Evolutionary conservation across 139 green algal genomes (phyloP).

Genomic region (Chlamydomonas eustigma): DNA sequence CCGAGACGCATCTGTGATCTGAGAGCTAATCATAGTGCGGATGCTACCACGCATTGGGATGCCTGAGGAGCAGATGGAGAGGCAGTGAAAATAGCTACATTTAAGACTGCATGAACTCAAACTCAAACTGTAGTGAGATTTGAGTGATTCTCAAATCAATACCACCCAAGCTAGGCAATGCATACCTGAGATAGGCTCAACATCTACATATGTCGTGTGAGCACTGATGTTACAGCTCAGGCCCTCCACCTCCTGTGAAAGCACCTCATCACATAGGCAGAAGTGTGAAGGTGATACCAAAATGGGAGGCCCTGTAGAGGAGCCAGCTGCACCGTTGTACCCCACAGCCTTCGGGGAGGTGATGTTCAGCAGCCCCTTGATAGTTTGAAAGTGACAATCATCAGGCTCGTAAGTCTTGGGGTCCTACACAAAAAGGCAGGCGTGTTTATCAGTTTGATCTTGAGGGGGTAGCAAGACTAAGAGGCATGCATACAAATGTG

Average conservation of each 20-base stretch:
- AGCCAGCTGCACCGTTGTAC: neutral
- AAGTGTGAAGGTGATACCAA: constrained; percentile 15
- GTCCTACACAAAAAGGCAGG: constrained; percentile 1
- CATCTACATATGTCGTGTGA: constrained; percentile 9
- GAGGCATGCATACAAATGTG: no score
- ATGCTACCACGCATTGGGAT: constrained; percentile 8
- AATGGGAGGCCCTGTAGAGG: constrained; percentile 4
- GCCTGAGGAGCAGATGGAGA: constrained; percentile 1
- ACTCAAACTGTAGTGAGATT: no score
- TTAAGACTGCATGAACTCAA: no score
- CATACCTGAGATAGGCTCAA: constrained; percentile 18
- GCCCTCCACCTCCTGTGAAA: neutral
- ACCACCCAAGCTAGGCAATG: no score
- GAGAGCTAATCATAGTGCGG: neutral
- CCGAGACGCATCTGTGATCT: neutral
- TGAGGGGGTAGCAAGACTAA: no score
- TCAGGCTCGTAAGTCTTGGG: neutral
- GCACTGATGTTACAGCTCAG: neutral
- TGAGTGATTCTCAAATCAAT: no score
- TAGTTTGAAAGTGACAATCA: constrained; percentile 7
- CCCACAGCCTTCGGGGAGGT: constrained; percentile 7
- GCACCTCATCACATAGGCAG: neutral
- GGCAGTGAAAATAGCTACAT: no score
- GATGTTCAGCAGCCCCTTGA: constrained; percentile 14
- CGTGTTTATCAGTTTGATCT: neutral